phyloP scores from a whole-genome alignment of 2,329 filamentous ascomycete species.

The Chaetomiaceae sp. region DNA sequence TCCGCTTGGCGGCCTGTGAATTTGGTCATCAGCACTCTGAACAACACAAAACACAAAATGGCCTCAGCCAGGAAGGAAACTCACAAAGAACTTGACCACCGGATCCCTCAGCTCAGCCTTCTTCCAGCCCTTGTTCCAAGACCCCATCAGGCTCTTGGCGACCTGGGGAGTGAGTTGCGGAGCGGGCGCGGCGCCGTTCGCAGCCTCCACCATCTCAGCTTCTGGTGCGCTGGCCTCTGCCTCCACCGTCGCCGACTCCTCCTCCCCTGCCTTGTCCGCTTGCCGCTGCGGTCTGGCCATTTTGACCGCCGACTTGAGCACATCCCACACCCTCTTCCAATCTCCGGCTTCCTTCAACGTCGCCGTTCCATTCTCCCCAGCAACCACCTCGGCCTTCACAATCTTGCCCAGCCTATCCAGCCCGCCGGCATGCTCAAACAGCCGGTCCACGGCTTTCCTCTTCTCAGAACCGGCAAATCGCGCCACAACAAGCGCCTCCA shows the following conservation, averaged over 20 bases:
- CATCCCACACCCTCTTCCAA: slow-evolving; percentile 27
- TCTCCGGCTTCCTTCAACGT: slow-evolving; percentile 36
- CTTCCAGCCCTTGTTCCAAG: slow-evolving; percentile 56
- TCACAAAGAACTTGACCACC: slow-evolving; percentile 69
- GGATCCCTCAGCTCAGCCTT: slow-evolving; percentile 52
- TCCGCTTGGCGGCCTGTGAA: slow-evolving; percentile 71
- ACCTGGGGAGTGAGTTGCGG: slow-evolving; percentile 34
- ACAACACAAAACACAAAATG: too few species aligned
- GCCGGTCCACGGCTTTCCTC: neutral
- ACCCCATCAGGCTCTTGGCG: slow-evolving; percentile 39
- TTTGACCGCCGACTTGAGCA: slow-evolving; percentile 18
- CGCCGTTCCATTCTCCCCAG: slow-evolving; percentile 38
- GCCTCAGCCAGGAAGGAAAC: too few species aligned
- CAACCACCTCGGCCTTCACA: slow-evolving; percentile 37
- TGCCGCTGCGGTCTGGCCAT: slow-evolving; percentile 1
- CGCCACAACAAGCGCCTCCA: slow-evolving; percentile 47
- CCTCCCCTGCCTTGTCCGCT: slow-evolving; percentile 10
- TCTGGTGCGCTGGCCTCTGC: slow-evolving; percentile 14
- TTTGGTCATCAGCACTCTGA: too few species aligned
- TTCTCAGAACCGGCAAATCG: slow-evolving; percentile 14
- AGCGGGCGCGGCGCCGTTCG: too few species aligned
- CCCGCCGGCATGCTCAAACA: neutral
- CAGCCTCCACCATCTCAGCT: neutral
- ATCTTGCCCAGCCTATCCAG: slow-evolving; percentile 23
- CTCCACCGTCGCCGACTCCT: slow-evolving; percentile 12